Base-by-base conservation (phyloP, 371 early-diverging fungal species). In the Mortierella sp. region DNA sequence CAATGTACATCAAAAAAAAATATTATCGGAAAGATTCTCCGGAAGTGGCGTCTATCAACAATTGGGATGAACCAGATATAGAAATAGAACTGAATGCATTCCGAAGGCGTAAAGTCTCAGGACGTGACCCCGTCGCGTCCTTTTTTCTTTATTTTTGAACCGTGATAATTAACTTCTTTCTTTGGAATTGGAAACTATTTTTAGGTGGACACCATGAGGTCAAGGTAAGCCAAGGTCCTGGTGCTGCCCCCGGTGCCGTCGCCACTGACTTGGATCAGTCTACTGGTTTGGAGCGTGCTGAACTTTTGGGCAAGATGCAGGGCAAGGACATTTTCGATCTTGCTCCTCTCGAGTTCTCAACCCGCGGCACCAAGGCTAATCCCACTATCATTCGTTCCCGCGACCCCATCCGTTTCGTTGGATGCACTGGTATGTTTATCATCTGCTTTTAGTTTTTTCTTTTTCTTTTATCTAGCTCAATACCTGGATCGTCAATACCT, bases 201-300 rank as follows among this genome's bases (percentile, higher is more conserved):
- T 5, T 74, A 80, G 81, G 75, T 43, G 81, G 75, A 26, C 75
- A 80, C 71, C 71, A 70, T 26, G 81, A 80, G 70, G 68, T 58
- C 47, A 80, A 80, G 81, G 61, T 80, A 43, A 42, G 37, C 42
- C 81, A 80, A 68, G 92, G 92, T 43, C 87, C 92, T 43, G 95
- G 93, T 75, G 88, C 86, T 66, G 85, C 88, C 51, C 75, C 87
- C 58, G 92, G 90, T 76, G 72, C 83, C 47, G 81, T 96, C 59
- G 93, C 97, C 65, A 95, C 96, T 72, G 94, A 96, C 85, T 88
- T 92, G 83, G 96, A 97, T 72, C 92, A 97, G 81, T 87, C 97
- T 68, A 94, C 97, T 66, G 98, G 99, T 89, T 81, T 90, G 70
- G 96, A 96, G 88, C 96, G 98, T 85, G 86, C 88, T 74, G 97